Evolutionary conservation across 345 rosid species (phyloP).

Genomic region (Ceriops zippeliana): DNA sequence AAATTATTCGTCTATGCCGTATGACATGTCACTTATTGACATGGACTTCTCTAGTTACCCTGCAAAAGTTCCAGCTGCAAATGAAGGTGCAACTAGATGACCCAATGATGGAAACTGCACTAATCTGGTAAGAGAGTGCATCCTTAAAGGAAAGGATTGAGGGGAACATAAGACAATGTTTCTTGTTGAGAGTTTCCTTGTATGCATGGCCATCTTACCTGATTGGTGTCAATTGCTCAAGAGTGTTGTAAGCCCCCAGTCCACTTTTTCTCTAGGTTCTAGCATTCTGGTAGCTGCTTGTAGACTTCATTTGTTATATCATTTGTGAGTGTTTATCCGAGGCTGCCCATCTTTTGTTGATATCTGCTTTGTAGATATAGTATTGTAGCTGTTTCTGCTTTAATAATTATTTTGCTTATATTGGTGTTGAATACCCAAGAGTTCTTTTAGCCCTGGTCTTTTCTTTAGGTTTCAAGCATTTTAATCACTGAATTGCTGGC

Average conservation of each 20-base stretch:
- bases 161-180: background rate
- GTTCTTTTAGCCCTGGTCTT: too few species aligned
- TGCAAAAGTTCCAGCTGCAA: conserved; percentile 70
- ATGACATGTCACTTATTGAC: conserved; percentile 88
- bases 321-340: background rate
- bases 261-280: background rate
- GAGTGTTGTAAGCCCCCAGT: conserved; percentile 3
- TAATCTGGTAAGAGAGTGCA: conserved; percentile 16
- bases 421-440: too few species aligned
- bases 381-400: background rate
- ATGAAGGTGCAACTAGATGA: conserved; percentile 50
- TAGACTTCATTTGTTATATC: conserved; percentile 11
- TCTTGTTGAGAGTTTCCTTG: conserved; percentile 9
- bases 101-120: conserved; percentile 16
- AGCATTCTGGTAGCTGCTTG: conserved; percentile 7
- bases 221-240: conserved; percentile 8
- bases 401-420: too few species aligned
- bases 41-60: conserved; percentile 80
- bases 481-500: background rate
- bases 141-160: background rate
- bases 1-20: conserved; percentile 43
- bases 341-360: background rate
- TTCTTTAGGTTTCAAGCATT: background rate
- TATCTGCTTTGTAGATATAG: conserved; percentile 27
- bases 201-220: conserved; percentile 11